Evolutionary conservation across 257 asterid species (phyloP), one percentile per base, ranked within the genome.

Genomic region (Striga asiatica): DNA sequence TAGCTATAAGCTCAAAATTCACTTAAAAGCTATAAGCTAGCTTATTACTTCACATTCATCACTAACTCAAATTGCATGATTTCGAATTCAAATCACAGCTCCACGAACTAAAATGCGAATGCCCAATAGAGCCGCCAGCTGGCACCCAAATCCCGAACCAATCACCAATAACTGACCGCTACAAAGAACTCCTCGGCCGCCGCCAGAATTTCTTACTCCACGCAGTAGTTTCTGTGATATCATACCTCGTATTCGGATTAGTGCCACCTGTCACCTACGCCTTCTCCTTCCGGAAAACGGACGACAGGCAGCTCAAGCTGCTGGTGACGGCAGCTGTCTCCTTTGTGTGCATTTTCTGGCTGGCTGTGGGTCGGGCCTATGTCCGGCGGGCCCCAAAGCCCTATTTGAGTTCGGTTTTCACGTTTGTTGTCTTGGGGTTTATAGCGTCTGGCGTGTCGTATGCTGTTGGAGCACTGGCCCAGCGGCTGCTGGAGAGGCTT

Each of bases 301-400:
- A 76, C 10, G 83, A 82, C 75, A 74, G 50, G 62, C 85, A 82
- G n/a, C 64, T 80, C 53, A 91, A 91, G 84, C 81, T 91, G 17
- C 42, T 78, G 13, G 77, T 70, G 25, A 78, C 73, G 48, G 80
- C 76, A 2, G 81, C 85, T 8, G 75, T 84, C 58, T 77, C 95
- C 13, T 76, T 91, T 11, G 3, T 76, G 1, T 82, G 93, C 78
- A 78, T 82, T 58, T 23, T 74, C 19, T 12, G 50, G 2, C 80
- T 80, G 13, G 77, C 84, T 7, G 20, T 62, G 4, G 82, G 72
- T 8, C 77, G 78, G 71, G 97, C 80, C 20, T 76, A 71, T 21
- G 76, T 71, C 21, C 76, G 56, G 37, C 76, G 64, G 42, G 84
- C 73, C 50, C 96, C 85, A 4, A 84, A 70, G 60, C 67, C 76